phyloP scores from a whole-genome alignment of 352 stramenopile genomes.

The Salisapilia sapeloensis region DNA sequence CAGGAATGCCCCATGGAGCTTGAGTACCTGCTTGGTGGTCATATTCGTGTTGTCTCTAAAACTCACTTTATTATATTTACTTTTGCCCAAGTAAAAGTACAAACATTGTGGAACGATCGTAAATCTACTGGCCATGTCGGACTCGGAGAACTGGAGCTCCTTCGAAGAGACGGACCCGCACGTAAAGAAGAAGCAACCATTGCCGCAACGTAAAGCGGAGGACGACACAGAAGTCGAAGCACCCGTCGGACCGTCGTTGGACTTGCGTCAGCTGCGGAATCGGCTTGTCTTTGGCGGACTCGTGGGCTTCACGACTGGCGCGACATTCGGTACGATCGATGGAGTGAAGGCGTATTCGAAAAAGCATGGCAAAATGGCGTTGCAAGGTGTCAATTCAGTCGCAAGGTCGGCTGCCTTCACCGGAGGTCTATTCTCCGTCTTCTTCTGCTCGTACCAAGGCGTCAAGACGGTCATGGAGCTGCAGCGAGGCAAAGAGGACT shows the following conservation, averaged over 20 bases:
- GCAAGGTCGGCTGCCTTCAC: slow-evolving; percentile 31
- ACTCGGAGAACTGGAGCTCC: slow-evolving; percentile 70
- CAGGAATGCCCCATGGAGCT: no score
- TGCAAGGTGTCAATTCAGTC: slow-evolving; percentile 21
- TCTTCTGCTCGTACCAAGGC: slow-evolving; percentile 65
- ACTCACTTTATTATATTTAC: no score
- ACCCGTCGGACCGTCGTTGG: slow-evolving; percentile 7
- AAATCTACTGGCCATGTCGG: slow-evolving; percentile 24
- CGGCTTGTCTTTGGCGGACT: slow-evolving; percentile 60
- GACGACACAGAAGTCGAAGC: background rate
- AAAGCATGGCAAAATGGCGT: slow-evolving; percentile 23
- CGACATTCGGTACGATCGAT: slow-evolving; percentile 59
- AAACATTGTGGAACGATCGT: no score
- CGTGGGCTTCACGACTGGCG: slow-evolving; percentile 60
- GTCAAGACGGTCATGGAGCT: slow-evolving; percentile 52
- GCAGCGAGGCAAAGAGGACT: slow-evolving; percentile 31
- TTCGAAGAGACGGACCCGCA: slow-evolving; percentile 27
- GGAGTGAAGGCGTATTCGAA: slow-evolving; percentile 42
- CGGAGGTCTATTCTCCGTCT: slow-evolving; percentile 21
- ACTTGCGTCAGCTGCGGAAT: slow-evolving; percentile 39
- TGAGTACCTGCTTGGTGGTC: no score
- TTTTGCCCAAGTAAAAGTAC: no score
- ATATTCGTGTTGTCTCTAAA: no score
- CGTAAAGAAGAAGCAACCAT: slow-evolving; percentile 3
- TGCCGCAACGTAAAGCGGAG: background rate